Evolutionary conservation across 176 grass and related monocot species (phyloP).

Genomic region (Guadua angustifolia): DNA sequence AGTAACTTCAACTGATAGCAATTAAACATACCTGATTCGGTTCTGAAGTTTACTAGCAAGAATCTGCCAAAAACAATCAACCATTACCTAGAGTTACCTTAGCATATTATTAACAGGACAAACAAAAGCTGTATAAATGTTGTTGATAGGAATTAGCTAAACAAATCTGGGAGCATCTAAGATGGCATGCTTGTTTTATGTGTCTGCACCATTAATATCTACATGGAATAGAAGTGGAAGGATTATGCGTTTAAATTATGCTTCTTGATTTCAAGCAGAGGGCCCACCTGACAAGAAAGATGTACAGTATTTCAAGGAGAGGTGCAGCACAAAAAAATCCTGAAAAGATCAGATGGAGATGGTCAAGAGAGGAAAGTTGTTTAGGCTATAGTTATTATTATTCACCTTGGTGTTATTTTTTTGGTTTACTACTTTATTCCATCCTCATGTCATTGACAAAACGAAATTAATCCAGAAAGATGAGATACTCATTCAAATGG

Average conservation of each 20-base stretch:
- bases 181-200: too few relatives aligned
- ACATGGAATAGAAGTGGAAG: conserved; percentile 14
- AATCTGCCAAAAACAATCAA: too few relatives aligned
- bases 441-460: conserved; percentile 27
- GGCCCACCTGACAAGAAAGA: conserved; percentile 31
- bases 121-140: too few relatives aligned
- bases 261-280: conserved; percentile 34
- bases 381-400: background rate
- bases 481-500: conserved; percentile 63
- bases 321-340: conserved; percentile 22
- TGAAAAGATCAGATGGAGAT: conserved; percentile 47
- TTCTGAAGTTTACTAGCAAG: too few relatives aligned
- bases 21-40: too few relatives aligned
- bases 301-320: conserved; percentile 33
- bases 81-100: too few relatives aligned
- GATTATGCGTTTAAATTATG: conserved; percentile 24
- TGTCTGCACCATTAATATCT: conserved; percentile 38
- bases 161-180: too few relatives aligned
- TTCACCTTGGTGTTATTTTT: conserved; percentile 5
- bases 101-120: too few relatives aligned
- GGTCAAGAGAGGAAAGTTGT: conserved; percentile 64
- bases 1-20: too few relatives aligned
- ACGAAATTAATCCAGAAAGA: conserved; percentile 58
- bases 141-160: too few relatives aligned
- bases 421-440: conserved; percentile 16